A percentile compares a stretch with the other conserved stretches of the same genome.
phyloP scores from a whole-genome alignment of 106 monocot genomes.

The Narthecium ossifragum region DNA sequence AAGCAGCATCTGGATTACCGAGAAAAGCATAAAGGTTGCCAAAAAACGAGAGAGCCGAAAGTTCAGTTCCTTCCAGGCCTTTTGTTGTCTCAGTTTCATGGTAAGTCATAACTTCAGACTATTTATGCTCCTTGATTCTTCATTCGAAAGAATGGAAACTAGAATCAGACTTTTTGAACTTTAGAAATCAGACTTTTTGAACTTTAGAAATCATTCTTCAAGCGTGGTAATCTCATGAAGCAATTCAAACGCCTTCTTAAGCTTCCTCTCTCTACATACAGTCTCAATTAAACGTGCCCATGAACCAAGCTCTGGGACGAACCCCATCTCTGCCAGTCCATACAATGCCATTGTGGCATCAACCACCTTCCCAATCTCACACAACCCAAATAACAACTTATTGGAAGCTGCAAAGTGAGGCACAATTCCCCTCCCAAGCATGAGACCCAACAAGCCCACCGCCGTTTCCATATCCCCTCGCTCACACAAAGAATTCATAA shows the following conservation, averaged over 20 bases:
- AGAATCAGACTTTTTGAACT: too few relatives aligned
- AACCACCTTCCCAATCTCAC: constrained; percentile 43
- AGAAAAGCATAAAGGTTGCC: too few relatives aligned
- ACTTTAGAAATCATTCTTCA: too few relatives aligned
- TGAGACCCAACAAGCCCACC: constrained; percentile 46
- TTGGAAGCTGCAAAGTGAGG: constrained; percentile 87
- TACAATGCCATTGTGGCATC: constrained; percentile 61
- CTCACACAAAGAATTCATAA: constrained; percentile 54
- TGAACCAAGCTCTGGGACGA: constrained; percentile 43
- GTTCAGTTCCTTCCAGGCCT: too few relatives aligned
- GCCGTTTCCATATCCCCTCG: constrained; percentile 60
- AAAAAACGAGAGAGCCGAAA: too few relatives aligned
- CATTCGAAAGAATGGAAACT: too few relatives aligned
- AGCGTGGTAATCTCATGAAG: constrained; percentile 20
- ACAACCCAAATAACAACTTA: constrained; percentile 57
- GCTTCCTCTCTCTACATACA: constrained; percentile 62
- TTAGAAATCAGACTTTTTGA: too few relatives aligned
- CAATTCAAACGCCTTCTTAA: constrained; percentile 30
- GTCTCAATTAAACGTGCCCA: constrained; percentile 54
- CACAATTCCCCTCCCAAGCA: constrained; percentile 56
- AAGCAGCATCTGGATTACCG: too few relatives aligned
- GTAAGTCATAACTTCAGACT: too few relatives aligned
- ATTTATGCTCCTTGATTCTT: too few relatives aligned
- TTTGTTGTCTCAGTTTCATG: too few relatives aligned
- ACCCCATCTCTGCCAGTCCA: constrained; percentile 60